A percentile compares a stretch with the other conserved stretches of the same genome.
These are phyloP conservation scores for Tuber umbilicatum DNA, from an alignment of 495 filamentous ascomycete genomes.

Conservation along the genomic window DNA sequence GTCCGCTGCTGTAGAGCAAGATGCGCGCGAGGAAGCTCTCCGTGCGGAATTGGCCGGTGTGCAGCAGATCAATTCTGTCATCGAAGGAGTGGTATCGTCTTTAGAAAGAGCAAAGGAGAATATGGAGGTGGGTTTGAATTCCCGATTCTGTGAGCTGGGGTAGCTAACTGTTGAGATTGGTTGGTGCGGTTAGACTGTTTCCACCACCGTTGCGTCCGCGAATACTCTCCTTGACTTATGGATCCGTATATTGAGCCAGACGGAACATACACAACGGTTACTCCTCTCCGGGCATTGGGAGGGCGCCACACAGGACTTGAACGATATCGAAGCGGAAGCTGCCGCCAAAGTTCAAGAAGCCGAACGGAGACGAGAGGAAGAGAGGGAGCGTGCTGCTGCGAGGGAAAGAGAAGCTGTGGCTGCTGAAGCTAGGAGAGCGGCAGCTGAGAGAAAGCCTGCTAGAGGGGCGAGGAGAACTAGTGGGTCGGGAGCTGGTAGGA, in stretches of 20 bases:
- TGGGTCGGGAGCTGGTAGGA: conserved; percentile 45
- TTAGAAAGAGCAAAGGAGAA: conserved; percentile 77
- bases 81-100: conserved; percentile 74
- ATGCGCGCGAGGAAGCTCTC: conserved; percentile 65
- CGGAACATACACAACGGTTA: conserved; percentile 90
- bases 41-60: conserved; percentile 74
- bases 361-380: conserved; percentile 66
- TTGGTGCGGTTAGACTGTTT: conserved; percentile 59
- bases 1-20: conserved; percentile 58
- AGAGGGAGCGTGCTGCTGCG: conserved; percentile 60
- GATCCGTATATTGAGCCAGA: conserved; percentile 91
- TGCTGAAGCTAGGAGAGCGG: conserved; percentile 46
- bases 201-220: conserved; percentile 75
- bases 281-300: conserved; percentile 86
- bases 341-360: conserved; percentile 62
- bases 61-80: conserved; percentile 73
- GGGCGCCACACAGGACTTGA: conserved; percentile 74
- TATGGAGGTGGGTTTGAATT: conserved; percentile 63
- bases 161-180: background rate
- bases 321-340: conserved; percentile 73
- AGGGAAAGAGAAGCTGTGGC: conserved; percentile 67
- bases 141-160: background rate
- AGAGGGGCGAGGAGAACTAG: conserved; percentile 44
- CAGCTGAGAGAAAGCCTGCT: conserved; percentile 41
- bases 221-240: conserved; percentile 91